Percentiles rank a stretch among this genome's conserved stretches.
These are phyloP conservation scores for Potentilla sterilis DNA, from an alignment of 306 rosid species.

Conservation along the genomic window DNA sequence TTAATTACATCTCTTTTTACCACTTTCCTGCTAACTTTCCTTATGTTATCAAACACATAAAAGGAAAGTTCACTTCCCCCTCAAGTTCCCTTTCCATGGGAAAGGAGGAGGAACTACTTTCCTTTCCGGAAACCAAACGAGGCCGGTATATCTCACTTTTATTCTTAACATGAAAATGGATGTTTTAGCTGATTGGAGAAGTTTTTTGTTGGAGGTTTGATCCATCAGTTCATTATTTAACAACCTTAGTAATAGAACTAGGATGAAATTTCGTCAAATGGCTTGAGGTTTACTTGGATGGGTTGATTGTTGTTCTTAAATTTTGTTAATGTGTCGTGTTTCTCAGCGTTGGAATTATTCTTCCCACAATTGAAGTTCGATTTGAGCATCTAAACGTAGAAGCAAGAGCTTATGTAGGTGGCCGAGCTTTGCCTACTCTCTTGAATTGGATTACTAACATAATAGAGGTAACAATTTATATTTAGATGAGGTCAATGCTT, in stretches of 20 bases:
- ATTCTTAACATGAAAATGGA: too few species aligned
- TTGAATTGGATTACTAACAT: conserved; percentile 11
- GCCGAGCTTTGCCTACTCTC: conserved; percentile 37
- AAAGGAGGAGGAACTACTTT: too few species aligned
- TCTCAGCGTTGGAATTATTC: conserved; percentile 55
- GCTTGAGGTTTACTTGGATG: neutral
- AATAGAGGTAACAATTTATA: conserved; percentile 18
- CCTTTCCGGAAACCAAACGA: too few species aligned
- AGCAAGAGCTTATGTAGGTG: conserved; percentile 42
- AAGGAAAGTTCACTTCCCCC: too few species aligned
- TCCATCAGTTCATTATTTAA: neutral
- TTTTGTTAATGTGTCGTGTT: neutral
- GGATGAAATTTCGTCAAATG: neutral
- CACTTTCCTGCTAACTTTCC: too few species aligned
- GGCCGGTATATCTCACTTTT: too few species aligned
- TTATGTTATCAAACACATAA: too few species aligned
- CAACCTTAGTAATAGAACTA: neutral
- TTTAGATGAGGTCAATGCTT: conserved; percentile 3
- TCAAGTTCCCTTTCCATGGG: too few species aligned
- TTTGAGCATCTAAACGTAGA: conserved; percentile 51
- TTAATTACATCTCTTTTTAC: too few species aligned
- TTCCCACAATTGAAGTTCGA: conserved; percentile 60
- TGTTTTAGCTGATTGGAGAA: too few species aligned
- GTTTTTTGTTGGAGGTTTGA: too few species aligned
- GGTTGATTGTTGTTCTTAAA: neutral